Percentiles rank a stretch among this genome's conserved stretches.
Conservation (phyloP, 495 filamentous ascomycete genomes). For the Neurospora sp. region DNA sequence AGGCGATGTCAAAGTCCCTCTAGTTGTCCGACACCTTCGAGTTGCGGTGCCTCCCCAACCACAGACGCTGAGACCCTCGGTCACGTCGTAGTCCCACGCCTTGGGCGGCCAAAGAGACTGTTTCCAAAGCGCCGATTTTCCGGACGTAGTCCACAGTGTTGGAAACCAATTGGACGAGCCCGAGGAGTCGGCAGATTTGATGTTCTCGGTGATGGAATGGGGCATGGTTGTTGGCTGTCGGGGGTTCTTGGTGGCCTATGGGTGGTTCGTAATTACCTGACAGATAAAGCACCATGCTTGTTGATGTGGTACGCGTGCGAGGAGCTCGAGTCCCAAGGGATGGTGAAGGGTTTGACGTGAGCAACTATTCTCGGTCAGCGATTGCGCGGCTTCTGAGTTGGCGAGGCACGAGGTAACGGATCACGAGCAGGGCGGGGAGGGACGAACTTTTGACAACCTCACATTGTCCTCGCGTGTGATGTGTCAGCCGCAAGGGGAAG, state of each 20-base stretch:
- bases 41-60: background rate
- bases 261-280: background rate
- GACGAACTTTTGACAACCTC: background rate
- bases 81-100: background rate
- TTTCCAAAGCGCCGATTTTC: background rate
- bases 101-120: background rate
- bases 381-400: conserved; percentile 4
- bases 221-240: background rate
- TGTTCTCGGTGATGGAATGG: background rate
- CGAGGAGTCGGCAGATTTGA: background rate
- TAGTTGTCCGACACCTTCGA: background rate
- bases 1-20: background rate
- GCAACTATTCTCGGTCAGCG: background rate
- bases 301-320: background rate
- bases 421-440: background rate
- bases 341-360: background rate
- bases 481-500: background rate
- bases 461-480: background rate
- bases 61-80: background rate
- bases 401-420: conserved; percentile 2
- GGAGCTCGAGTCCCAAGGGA: background rate
- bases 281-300: background rate
- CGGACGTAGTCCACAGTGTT: background rate
- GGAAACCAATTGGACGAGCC: background rate
- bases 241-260: background rate